These are phyloP conservation scores for Boletus sp. DNA, from an alignment of 768 basidiomycete species.

Conservation along the genomic window DNA sequence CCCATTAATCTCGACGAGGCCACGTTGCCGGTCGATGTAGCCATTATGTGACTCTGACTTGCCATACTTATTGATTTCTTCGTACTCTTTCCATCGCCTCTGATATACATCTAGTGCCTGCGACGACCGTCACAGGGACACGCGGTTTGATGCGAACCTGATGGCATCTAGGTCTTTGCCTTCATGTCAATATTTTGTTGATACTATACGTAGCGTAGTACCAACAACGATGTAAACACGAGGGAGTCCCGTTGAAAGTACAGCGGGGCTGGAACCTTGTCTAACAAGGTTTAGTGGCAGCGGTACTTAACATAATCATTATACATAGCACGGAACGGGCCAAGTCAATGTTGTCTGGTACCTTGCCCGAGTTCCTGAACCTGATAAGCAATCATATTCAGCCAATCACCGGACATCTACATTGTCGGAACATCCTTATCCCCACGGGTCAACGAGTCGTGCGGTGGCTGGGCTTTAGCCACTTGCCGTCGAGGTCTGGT, in stretches of 20 bases:
- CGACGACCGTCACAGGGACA: conserved; percentile 7
- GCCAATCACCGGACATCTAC: not conserved
- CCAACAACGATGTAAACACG: conserved; percentile 29
- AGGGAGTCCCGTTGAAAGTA: conserved; percentile 20
- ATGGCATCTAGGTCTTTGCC: conserved; percentile 11
- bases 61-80: conserved; percentile 21
- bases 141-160: conserved; percentile 7
- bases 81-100: conserved; percentile 2
- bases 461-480: conserved; percentile 23
- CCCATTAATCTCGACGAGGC: conserved; percentile 7
- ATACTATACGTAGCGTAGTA: conserved; percentile 18
- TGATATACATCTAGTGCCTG: conserved; percentile 9
- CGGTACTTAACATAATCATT: conserved; percentile 8
- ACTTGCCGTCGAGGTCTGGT: conserved; percentile 38
- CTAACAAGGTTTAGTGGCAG: conserved; percentile 19
- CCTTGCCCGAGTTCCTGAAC: conserved; percentile 7
- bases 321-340: conserved; percentile 4
- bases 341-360: conserved; percentile 7
- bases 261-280: conserved; percentile 24
- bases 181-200: conserved; percentile 6
- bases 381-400: not conserved
- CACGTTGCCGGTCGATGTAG: conserved; percentile 23
- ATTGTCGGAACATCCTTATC: conserved; percentile 5
- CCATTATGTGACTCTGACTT: conserved; percentile 12
- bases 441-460: conserved; percentile 9